phyloP scores from a whole-genome alignment of 2,329 filamentous ascomycete genomes.

The Clonostachys sp. region DNA sequence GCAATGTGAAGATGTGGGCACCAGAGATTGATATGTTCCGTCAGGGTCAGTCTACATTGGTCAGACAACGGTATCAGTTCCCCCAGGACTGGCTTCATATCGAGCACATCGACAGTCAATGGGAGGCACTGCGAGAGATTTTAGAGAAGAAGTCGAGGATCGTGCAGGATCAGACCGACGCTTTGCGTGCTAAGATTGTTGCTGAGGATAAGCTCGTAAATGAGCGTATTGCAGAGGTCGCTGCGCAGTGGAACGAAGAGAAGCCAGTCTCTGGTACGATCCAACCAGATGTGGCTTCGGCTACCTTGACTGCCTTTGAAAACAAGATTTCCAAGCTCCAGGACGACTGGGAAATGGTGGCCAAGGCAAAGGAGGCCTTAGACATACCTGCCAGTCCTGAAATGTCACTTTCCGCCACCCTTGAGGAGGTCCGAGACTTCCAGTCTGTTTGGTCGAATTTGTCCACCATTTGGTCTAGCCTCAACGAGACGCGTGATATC shows the following conservation, averaged over 20 bases:
- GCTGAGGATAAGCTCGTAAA: slow-evolving; percentile 90
- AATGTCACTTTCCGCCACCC: slow-evolving; percentile 74
- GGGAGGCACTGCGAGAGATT: slow-evolving; percentile 89
- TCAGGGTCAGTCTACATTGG: slow-evolving; percentile 88
- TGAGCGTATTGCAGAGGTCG: slow-evolving; percentile 82
- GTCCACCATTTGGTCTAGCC: slow-evolving; percentile 91
- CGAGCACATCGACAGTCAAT: slow-evolving; percentile 94
- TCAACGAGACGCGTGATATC: slow-evolving; percentile 88
- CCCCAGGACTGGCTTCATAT: slow-evolving; percentile 92
- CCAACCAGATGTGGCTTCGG: slow-evolving; percentile 81
- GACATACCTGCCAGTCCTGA: slow-evolving; percentile 79
- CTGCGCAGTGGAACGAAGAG: slow-evolving; percentile 87
- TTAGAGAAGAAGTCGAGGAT: slow-evolving; percentile 90
- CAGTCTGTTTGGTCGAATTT: slow-evolving; percentile 97
- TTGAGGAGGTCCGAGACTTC: slow-evolving; percentile 97
- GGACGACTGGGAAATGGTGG: slow-evolving; percentile 87
- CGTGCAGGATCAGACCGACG: slow-evolving; percentile 94
- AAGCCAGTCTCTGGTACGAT: slow-evolving; percentile 96
- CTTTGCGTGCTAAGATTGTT: slow-evolving; percentile 86
- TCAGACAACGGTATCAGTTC: slow-evolving; percentile 90
- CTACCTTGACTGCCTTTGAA: slow-evolving; percentile 79
- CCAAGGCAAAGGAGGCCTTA: slow-evolving; percentile 93
- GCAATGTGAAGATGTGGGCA: slow-evolving; percentile 89
- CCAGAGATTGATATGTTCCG: slow-evolving; percentile 95
- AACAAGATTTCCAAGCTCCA: slow-evolving; percentile 78